phyloP scores from a whole-genome alignment of 2,329 filamentous ascomycete species.

The Trichoderma sp. region DNA sequence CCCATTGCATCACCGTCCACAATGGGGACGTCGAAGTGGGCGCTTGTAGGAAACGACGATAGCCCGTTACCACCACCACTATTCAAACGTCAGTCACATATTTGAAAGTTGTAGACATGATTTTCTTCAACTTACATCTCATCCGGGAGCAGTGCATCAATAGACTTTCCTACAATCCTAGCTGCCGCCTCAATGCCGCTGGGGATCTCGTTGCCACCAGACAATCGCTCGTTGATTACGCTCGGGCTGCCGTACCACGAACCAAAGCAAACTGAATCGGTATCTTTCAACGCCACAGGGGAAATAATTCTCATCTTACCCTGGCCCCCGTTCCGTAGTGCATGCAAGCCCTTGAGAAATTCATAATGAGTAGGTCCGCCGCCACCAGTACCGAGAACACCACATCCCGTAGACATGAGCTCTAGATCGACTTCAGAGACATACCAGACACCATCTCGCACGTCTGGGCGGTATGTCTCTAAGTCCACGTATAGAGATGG shows the following conservation, averaged over 20 bases:
- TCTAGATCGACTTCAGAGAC: constrained; percentile 38
- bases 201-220: constrained; percentile 37
- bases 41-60: constrained; percentile 33
- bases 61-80: constrained; percentile 41
- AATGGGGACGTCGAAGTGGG: constrained; percentile 37
- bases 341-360: constrained; percentile 43
- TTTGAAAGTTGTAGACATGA: not conserved
- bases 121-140: constrained; percentile 35
- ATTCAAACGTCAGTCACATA: constrained; percentile 6
- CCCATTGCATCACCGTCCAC: constrained; percentile 40
- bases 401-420: constrained; percentile 36
- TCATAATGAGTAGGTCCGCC: constrained; percentile 40
- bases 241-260: constrained; percentile 46
- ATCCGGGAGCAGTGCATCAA: constrained; percentile 36
- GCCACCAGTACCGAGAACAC: constrained; percentile 38
- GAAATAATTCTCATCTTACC: constrained; percentile 42
- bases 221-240: constrained; percentile 39
- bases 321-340: constrained; percentile 33
- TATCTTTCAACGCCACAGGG: constrained; percentile 36
- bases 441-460: constrained; percentile 34
- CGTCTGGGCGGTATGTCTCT: constrained; percentile 31
- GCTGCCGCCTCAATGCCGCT: constrained; percentile 37
- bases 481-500: constrained; percentile 33
- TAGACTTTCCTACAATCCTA: constrained; percentile 32
- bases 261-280: constrained; percentile 41